A percentile compares a stretch with the other conserved stretches of the same genome.
Conservation (phyloP, 352 stramenopile species). For the Phytopythium vexans region DNA sequence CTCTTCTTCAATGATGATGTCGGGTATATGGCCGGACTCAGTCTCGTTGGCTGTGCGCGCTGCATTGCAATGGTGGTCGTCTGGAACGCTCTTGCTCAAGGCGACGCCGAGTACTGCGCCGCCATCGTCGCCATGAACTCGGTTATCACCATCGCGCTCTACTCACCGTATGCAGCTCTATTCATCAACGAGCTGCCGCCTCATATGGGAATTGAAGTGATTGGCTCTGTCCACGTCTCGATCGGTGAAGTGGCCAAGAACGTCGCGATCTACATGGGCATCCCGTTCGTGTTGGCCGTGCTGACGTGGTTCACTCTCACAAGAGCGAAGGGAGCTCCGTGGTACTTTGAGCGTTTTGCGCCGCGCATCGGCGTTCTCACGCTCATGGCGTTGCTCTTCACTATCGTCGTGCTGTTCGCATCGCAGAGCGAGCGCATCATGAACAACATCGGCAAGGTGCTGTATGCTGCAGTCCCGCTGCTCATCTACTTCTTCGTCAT, state of each 20-base stretch:
- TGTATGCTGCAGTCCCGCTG: slow-evolving; percentile 52
- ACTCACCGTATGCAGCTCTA: slow-evolving; percentile 55
- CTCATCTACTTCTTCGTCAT: slow-evolving; percentile 63
- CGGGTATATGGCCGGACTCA: slow-evolving; percentile 55
- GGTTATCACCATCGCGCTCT: slow-evolving; percentile 54
- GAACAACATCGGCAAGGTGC: slow-evolving; percentile 45
- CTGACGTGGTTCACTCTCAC: slow-evolving; percentile 36
- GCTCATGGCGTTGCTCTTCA: slow-evolving; percentile 53
- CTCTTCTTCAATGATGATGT: slow-evolving; percentile 42
- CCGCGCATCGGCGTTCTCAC: slow-evolving; percentile 43
- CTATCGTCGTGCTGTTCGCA: slow-evolving; percentile 64
- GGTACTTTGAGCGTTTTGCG: slow-evolving; percentile 47
- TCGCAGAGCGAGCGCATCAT: slow-evolving; percentile 60
- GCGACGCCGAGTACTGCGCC: slow-evolving; percentile 60
- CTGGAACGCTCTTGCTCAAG: slow-evolving; percentile 55
- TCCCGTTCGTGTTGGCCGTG: slow-evolving; percentile 36
- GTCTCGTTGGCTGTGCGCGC: slow-evolving; percentile 54
- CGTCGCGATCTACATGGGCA: slow-evolving; percentile 59
- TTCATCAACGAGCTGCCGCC: slow-evolving; percentile 48
- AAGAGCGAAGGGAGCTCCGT: slow-evolving; percentile 26
- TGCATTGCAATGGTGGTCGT: slow-evolving; percentile 81
- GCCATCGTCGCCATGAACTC: slow-evolving; percentile 71
- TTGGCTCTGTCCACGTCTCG: slow-evolving; percentile 28
- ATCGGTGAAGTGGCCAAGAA: slow-evolving; percentile 46
- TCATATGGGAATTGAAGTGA: slow-evolving; percentile 26